Evolutionary conservation across 495 filamentous ascomycete species (phyloP).

Genomic region (Rostrohypoxylon terebratum): DNA sequence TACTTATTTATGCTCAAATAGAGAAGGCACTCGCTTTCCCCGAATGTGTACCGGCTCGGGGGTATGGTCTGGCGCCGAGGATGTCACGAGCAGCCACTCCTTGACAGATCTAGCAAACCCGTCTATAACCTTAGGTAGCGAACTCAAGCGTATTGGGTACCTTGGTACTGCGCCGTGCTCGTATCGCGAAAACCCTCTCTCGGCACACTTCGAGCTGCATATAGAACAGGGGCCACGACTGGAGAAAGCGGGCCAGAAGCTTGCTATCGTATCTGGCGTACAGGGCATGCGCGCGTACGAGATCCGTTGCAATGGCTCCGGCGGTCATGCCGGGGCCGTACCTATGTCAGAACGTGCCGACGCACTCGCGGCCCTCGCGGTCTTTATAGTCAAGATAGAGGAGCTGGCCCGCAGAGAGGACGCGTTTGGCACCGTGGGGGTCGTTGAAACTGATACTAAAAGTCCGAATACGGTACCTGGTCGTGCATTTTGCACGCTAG

Average conservation of each 20-base stretch:
- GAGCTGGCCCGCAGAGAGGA: not conserved
- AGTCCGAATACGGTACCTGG: not conserved
- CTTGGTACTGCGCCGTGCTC: not conserved
- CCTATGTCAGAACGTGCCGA: not conserved
- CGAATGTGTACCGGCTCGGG: not conserved
- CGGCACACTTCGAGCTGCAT: not conserved
- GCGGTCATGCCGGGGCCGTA: not conserved
- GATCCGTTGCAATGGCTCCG: not conserved
- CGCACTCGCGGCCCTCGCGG: not conserved
- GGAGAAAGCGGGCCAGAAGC: not conserved
- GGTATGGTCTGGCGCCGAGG: not conserved
- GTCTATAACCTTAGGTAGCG: not conserved
- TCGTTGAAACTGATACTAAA: not conserved
- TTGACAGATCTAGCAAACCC: not conserved
- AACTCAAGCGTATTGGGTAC: not conserved
- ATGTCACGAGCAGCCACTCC: not conserved
- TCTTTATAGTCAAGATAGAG: not conserved
- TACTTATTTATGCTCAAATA: not conserved
- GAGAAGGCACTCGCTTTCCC: not conserved
- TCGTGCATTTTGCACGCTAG: not conserved
- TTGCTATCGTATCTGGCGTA: not conserved
- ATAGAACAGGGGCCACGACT: not conserved
- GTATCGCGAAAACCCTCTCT: not conserved
- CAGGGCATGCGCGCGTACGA: conserved; percentile 1
- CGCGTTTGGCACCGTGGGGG: not conserved